Base-by-base conservation (phyloP, 179 eudicot species). In the Dionaea muscipula region DNA sequence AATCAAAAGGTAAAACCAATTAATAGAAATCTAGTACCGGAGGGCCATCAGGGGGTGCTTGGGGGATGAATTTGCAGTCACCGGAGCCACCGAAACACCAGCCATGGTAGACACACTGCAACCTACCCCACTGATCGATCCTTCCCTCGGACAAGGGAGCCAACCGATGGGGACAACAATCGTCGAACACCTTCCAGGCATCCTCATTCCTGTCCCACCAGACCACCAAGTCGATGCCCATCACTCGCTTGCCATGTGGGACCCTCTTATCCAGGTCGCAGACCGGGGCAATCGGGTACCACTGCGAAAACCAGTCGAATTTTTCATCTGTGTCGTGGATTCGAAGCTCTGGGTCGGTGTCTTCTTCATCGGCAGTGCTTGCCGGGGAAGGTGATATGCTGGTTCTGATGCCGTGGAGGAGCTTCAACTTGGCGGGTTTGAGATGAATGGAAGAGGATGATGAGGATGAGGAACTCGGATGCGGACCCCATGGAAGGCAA, bases 91-190 rank as follows among this genome's bases (percentile, higher is more conserved):
- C 64, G 51, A 88, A 88, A 56, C 96, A 88, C 94, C 94, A 85
- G 38, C 94, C 94, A 53, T 85, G 96, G 51, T 88, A 85, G 16
- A 81, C 95, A 67, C 97, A 85, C 65, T 88, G 95, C 73, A 89
- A 47, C 37, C 94, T 56, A 0, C 93, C 94, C 84, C 77, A 72
- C 14, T 71, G 78, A 74, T 85, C 93, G 64, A 85, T 85, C 47
- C 94, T 72, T 4, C 97, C 94, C 57, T 85, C 78, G 1, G 94
- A 85, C 53, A 85, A 51, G 0, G 94, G 97, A 26, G 94, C 97
- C 75, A 85, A 58, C 19, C 94, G 64, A 56, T 82, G 97, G 14
- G 94, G 88, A 57, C 91, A 81, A 28, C 44, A 17, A 68, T 88
- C 96, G 33, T 82, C 80, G 67, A 81, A 85, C 61, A 81, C 94